These are phyloP conservation scores for Eucalyptus urophylla DNA, from an alignment of 345 rosid genomes.

Conservation along the genomic window DNA sequence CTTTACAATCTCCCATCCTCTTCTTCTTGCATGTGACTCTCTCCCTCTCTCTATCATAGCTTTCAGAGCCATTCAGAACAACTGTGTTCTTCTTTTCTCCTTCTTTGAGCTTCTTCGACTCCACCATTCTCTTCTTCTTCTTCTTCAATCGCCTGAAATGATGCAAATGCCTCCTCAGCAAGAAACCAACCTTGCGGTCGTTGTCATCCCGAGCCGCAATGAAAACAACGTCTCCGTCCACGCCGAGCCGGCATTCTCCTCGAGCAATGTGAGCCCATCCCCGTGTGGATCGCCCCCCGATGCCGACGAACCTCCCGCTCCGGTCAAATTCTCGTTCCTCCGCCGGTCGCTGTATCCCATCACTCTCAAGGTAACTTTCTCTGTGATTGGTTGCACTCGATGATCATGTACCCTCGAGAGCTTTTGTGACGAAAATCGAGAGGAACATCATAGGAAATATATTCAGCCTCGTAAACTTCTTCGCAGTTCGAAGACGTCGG, in stretches of 20 bases:
- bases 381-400: background rate
- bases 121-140: background rate
- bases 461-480: background rate
- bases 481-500: slow-evolving; percentile 73
- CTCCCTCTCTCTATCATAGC: background rate
- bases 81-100: background rate
- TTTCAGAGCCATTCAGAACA: background rate
- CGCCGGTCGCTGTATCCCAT: slow-evolving; percentile 44
- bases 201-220: background rate
- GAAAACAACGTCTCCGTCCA: slow-evolving; percentile 25
- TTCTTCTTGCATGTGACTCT: slow-evolving; percentile 20
- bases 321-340: slow-evolving; percentile 29
- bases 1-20: slow-evolving; percentile 16
- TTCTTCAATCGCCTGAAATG: background rate
- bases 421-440: background rate
- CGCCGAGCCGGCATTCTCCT: slow-evolving; percentile 30
- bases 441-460: background rate
- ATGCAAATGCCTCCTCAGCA: slow-evolving; percentile 58
- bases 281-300: slow-evolving; percentile 3
- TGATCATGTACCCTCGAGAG: background rate
- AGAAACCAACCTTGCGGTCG: slow-evolving; percentile 16
- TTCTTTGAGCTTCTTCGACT: background rate
- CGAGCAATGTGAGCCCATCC: slow-evolving; percentile 23
- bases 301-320: slow-evolving; percentile 3
- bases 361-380: slow-evolving; percentile 49